Evolutionary conservation across 768 basidiomycete species (phyloP).

Genomic region (Hericium alpestre): DNA sequence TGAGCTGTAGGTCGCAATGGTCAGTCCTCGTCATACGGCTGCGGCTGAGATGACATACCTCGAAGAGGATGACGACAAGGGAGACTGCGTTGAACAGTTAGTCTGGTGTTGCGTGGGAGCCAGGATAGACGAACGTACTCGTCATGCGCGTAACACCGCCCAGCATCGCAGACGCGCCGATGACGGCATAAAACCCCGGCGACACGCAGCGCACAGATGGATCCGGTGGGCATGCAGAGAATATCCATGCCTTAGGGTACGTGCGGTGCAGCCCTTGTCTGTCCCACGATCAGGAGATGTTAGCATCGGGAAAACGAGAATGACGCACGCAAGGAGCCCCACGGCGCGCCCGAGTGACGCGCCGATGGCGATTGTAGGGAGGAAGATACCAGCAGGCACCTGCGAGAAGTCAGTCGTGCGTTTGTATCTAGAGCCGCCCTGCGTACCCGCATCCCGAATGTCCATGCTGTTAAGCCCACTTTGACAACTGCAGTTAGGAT

Average conservation of each 20-base stretch:
- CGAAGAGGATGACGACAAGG: slow-evolving; percentile 66
- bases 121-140: slow-evolving; percentile 24
- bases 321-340: slow-evolving; percentile 51
- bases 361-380: slow-evolving; percentile 67
- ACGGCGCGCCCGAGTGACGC: slow-evolving; percentile 64
- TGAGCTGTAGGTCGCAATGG: slow-evolving; percentile 33
- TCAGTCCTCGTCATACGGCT: background rate
- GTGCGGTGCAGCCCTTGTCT: slow-evolving; percentile 60
- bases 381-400: slow-evolving; percentile 69
- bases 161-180: slow-evolving; percentile 67
- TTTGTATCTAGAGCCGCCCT: background rate
- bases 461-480: slow-evolving; percentile 58
- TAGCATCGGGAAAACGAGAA: background rate
- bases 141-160: slow-evolving; percentile 74
- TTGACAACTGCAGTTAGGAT: slow-evolving; percentile 53
- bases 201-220: slow-evolving; percentile 57
- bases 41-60: slow-evolving; percentile 28
- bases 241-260: slow-evolving; percentile 61
- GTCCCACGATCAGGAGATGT: background rate
- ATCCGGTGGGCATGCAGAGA: slow-evolving; percentile 63
- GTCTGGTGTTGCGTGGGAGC: background rate
- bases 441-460: slow-evolving; percentile 72
- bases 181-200: slow-evolving; percentile 69
- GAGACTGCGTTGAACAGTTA: slow-evolving; percentile 35
- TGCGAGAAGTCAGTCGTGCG: slow-evolving; percentile 15